Evolutionary conservation across 495 filamentous ascomycete species (phyloP).

Genomic region (Penicillium paradoxum): DNA sequence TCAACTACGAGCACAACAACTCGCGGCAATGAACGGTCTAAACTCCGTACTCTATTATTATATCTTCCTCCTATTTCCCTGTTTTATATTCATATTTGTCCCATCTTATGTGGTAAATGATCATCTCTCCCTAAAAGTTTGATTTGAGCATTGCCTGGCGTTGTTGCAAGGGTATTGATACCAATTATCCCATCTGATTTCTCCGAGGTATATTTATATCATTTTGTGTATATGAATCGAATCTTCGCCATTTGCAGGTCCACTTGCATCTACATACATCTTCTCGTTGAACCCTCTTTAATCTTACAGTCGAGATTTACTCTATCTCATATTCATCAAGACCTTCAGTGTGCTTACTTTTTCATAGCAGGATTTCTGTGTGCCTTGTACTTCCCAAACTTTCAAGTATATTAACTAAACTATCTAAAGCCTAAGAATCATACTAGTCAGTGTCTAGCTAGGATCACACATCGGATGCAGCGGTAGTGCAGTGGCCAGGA

Average conservation of each 20-base stretch:
- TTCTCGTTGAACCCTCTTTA: neutral
- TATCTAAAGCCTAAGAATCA: too few species aligned
- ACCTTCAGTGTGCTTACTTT: too few species aligned
- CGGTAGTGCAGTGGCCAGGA: too few species aligned
- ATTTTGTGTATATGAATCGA: conserved; percentile 8
- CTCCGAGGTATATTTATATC: neutral
- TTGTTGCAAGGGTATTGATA: conserved; percentile 25
- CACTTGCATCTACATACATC: neutral
- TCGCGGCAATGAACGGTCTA: conserved; percentile 29
- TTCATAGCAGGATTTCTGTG: too few species aligned
- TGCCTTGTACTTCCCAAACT: too few species aligned
- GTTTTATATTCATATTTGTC: conserved; percentile 2
- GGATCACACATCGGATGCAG: too few species aligned
- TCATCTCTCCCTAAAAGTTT: conserved; percentile 20
- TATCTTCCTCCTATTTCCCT: neutral
- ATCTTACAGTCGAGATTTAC: too few species aligned
- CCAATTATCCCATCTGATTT: conserved; percentile 12
- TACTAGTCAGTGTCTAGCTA: too few species aligned
- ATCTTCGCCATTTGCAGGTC: neutral
- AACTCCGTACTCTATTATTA: neutral
- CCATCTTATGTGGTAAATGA: conserved; percentile 9
- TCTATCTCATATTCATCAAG: too few species aligned
- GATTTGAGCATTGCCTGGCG: conserved; percentile 27
- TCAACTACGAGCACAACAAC: conserved; percentile 64
- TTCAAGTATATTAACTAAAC: too few species aligned